Conservation (phyloP, 352 stramenopile genomes). For the Phytophthora brassicae region DNA sequence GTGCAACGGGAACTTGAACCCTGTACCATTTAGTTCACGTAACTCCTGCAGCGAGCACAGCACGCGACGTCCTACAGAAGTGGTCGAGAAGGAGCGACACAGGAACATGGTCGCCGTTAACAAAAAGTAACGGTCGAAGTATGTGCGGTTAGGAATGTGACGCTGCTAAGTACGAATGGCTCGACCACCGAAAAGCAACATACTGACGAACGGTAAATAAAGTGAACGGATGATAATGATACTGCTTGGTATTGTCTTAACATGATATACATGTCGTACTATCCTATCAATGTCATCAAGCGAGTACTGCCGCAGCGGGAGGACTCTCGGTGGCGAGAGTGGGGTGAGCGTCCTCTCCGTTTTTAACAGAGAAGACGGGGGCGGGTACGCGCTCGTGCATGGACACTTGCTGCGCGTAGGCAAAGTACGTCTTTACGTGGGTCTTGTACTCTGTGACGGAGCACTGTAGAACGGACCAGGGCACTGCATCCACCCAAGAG, state of each 20-base stretch:
- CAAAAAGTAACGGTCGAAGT: conserved; percentile 4
- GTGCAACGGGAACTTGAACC: conserved; percentile 64
- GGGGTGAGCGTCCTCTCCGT: conserved; percentile 19
- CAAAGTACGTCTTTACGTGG: conserved; percentile 73
- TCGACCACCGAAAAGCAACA: conserved; percentile 24
- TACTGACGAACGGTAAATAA: not conserved
- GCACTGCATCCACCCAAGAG: conserved; percentile 48
- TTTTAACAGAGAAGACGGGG: conserved; percentile 56
- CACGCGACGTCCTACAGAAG: conserved; percentile 27
- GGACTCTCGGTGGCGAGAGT: conserved; percentile 4
- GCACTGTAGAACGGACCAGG: conserved; percentile 45
- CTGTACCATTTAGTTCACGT: conserved; percentile 36
- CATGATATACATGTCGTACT: conserved; percentile 10
- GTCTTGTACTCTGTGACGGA: conserved; percentile 68
- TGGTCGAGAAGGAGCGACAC: conserved; percentile 23
- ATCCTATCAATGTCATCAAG: conserved; percentile 19
- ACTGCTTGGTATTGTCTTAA: conserved; percentile 18
- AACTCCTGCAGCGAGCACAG: conserved; percentile 65
- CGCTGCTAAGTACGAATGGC: not conserved
- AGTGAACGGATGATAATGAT: conserved; percentile 3
- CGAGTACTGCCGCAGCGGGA: conserved; percentile 26
- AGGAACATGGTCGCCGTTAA: conserved; percentile 16
- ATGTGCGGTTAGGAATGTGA: conserved; percentile 12
- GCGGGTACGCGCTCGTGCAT: conserved; percentile 68
- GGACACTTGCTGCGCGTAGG: conserved; percentile 53